phyloP scores from a whole-genome alignment of 306 rosid species.

The Medicago lupulina region DNA sequence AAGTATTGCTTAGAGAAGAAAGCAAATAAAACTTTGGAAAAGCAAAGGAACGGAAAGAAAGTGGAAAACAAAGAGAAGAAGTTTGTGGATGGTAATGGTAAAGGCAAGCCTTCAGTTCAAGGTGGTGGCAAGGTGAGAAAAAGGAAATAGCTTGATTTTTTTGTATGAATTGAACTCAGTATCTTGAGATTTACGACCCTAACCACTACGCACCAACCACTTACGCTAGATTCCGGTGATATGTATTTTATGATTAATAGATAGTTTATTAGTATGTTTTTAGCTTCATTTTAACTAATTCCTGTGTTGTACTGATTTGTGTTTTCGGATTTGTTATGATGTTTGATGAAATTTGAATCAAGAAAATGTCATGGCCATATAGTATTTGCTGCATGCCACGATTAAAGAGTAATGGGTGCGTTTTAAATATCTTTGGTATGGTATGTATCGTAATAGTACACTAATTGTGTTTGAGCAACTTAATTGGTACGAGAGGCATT shows the following conservation, averaged over 20 bases:
- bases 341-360: slow-evolving; percentile 34
- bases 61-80: slow-evolving; percentile 48
- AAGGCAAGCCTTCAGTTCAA: slow-evolving; percentile 48
- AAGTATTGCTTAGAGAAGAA: slow-evolving; percentile 46
- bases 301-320: slow-evolving; percentile 17
- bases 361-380: slow-evolving; percentile 15
- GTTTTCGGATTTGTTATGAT: slow-evolving; percentile 26
- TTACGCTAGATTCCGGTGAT: neutral
- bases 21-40: slow-evolving; percentile 43
- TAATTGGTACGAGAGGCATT: neutral
- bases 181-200: neutral
- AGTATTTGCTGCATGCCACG: slow-evolving; percentile 20
- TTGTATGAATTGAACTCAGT: neutral
- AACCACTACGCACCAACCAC: neutral
- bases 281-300: slow-evolving; percentile 39
- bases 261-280: slow-evolving; percentile 33
- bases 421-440: neutral
- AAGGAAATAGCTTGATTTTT: slow-evolving; percentile 4
- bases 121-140: slow-evolving; percentile 52
- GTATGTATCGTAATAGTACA: neutral
- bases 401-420: neutral
- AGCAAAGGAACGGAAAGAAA: slow-evolving; percentile 42
- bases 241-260: neutral
- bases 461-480: neutral
- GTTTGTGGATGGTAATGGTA: slow-evolving; percentile 28